Evolutionary conservation across 1,139 yeast species (phyloP).

Genomic region (Debaryomyces fabryi): DNA sequence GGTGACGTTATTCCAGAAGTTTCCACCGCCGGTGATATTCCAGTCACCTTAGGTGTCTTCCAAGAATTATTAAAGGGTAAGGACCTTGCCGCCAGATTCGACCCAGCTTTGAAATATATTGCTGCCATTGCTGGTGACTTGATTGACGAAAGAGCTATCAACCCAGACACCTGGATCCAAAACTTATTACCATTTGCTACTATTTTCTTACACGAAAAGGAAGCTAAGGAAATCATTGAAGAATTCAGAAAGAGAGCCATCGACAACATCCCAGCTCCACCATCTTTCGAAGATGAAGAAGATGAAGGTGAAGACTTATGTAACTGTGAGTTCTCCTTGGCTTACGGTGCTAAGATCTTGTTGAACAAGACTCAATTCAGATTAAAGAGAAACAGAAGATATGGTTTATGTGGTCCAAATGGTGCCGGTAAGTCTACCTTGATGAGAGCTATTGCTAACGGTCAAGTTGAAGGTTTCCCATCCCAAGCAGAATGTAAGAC

Average conservation of each 20-base stretch:
- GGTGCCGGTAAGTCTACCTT: conserved; percentile 99
- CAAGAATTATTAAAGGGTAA: conserved; percentile 67
- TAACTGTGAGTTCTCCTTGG: conserved; percentile 99
- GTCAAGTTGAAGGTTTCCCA: conserved; percentile 99
- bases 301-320: conserved; percentile 99
- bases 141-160: conserved; percentile 96
- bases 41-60: conserved; percentile 83
- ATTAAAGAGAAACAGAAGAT: conserved; percentile 99
- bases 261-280: conserved; percentile 97
- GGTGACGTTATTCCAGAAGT: conserved; percentile 92
- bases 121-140: conserved; percentile 98
- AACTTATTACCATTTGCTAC: conserved; percentile 92
- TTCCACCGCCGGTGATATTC: conserved; percentile 96
- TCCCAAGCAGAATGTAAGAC: conserved; percentile 97
- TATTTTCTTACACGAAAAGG: conserved; percentile 90
- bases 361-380: conserved; percentile 99
- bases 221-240: conserved; percentile 88
- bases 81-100: conserved; percentile 79
- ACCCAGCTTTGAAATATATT: conserved; percentile 73
- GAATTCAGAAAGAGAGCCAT: conserved; percentile 95
- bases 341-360: conserved; percentile 99
- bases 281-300: conserved; percentile 96
- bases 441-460: conserved; percentile 99
- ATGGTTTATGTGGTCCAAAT: conserved; percentile 99
- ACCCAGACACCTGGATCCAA: conserved; percentile 88